These are phyloP conservation scores for Aspergillus transmontanensis DNA, from an alignment of 2,329 filamentous ascomycete genomes.

Conservation along the genomic window DNA sequence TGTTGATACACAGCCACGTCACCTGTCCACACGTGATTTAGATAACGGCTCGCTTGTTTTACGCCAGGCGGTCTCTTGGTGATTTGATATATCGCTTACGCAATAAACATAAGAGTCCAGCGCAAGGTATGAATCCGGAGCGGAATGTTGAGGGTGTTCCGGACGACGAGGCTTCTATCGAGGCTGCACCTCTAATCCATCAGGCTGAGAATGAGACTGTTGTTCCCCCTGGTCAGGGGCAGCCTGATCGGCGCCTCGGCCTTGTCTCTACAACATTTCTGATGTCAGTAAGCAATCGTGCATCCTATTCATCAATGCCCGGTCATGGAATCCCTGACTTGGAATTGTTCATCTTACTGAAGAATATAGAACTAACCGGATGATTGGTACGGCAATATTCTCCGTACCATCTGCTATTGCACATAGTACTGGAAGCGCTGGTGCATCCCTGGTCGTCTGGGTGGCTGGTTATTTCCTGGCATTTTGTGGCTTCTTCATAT, in stretches of 20 bases:
- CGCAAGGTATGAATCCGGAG: neutral
- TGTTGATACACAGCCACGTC: neutral
- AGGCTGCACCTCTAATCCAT: neutral
- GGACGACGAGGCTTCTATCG: neutral
- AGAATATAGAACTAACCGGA: conserved; percentile 40
- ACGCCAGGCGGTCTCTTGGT: neutral
- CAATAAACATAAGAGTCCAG: neutral
- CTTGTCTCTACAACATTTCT: conserved; percentile 7
- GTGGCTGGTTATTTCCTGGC: conserved; percentile 61
- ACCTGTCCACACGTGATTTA: neutral
- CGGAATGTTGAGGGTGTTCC: neutral
- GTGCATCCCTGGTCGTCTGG: conserved; percentile 65
- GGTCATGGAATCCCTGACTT: neutral
- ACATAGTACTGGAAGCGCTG: conserved; percentile 65
- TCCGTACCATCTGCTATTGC: conserved; percentile 68
- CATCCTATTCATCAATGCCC: neutral
- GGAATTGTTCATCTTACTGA: neutral
- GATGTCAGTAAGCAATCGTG: neutral
- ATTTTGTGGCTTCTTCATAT: conserved; percentile 61
- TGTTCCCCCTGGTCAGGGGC: neutral
- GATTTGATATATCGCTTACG: neutral
- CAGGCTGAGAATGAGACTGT: neutral
- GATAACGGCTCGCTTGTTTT: neutral
- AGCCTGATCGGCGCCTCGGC: conserved; percentile 2
- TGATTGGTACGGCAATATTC: conserved; percentile 71